Evolutionary conservation across 148 eudicot species (phyloP), one percentile per base, ranked within the genome.

Genomic region (Drosera capensis): DNA sequence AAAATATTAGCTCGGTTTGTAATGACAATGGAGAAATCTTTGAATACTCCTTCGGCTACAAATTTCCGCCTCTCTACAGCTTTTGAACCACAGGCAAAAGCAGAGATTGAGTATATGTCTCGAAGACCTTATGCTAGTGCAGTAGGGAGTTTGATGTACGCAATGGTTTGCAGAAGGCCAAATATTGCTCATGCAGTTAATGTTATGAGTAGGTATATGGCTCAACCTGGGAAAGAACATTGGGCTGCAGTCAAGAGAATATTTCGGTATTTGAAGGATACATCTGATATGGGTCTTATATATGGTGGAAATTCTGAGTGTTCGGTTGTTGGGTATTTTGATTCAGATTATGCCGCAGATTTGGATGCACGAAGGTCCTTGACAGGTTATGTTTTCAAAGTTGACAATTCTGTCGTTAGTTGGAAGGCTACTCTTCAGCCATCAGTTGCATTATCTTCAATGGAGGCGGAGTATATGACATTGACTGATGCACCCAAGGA

Each of bases 101-200:
- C 31, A 31, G 66, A 61, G 21, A 31, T 28, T 19, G 51, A 31
- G 2, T 23, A 50, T 8, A 61, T 67, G 50, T 39, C 49, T 8
- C 37, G 44, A 14, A 46, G 56, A 22, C 54, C 49, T 1, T 67
- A 62, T 41, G 49, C 72, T 35, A 41, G 45, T 18, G 47, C 26
- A 1, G 49, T 62, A 15, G 68, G 67, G 14, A 61, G 51, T 21
- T 21, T 66, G 14, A 40, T 52, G 58, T 60, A 60, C 23, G 35
- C 52, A 25, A 60, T 60, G 58, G 58, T 52, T 8, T 46, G 55
- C 17, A 62, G 50, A 5, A 40, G 58, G 22, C 57, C 48, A 7
- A 42, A 60, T 44, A 48, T 60, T 28, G 31, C 52, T 19, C 53
- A 60, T 24, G 56, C n/a, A n/a, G n/a, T n/a, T n/a, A n/a, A n/a